Evolutionary conservation across 2,329 filamentous ascomycete genomes (phyloP), one percentile per base, ranked within the genome.

Genomic region (Hortaea werneckii): DNA sequence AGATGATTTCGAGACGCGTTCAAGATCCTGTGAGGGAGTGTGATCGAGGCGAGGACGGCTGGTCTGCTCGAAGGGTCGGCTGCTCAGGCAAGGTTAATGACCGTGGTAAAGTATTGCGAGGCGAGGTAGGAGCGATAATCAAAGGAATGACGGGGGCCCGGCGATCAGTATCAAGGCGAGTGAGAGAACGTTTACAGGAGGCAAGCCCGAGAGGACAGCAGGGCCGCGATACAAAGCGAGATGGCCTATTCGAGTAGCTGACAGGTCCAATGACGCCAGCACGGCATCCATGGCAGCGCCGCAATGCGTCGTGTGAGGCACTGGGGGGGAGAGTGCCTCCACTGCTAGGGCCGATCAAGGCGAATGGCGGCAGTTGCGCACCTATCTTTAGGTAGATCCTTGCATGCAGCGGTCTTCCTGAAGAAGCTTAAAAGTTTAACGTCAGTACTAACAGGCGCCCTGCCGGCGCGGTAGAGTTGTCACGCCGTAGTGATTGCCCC

Each of bases 261-360:
- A 58, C 50, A 56, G 56, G 56, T 53, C 52, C 52, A 45, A 52
- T 56, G 57, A 58, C 57, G 57, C 57, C 54, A 57, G 54, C 50
- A 52, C 44, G 48, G 47, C 46, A 35, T 46, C 52, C 52, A 57
- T 55, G 57, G 58, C 57, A 57, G 48, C 56, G 58, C 58, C 57
- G 54, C 53, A 56, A 57, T 59, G 58, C 58, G 50, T 58, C 55
- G 56, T 59, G 55, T 51, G 50, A 52, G 52, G 52, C 52, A 48
- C 50, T 51, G 53, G 49, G 50, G 46, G 48, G 50, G 45, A 47
- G 32, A 45, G 44, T 32, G 20, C 30, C 29, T 27, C 44, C 44
- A 44, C 39, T 38, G 29, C 50, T 43, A 47, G 48, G 40, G 51
- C 44, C 42, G 49, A 42, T 49, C 50, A 50, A 52, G 48, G 48